Evolutionary conservation across 1,284 basidiomycete species (phyloP).

Genomic region (Coniferiporia weirii): DNA sequence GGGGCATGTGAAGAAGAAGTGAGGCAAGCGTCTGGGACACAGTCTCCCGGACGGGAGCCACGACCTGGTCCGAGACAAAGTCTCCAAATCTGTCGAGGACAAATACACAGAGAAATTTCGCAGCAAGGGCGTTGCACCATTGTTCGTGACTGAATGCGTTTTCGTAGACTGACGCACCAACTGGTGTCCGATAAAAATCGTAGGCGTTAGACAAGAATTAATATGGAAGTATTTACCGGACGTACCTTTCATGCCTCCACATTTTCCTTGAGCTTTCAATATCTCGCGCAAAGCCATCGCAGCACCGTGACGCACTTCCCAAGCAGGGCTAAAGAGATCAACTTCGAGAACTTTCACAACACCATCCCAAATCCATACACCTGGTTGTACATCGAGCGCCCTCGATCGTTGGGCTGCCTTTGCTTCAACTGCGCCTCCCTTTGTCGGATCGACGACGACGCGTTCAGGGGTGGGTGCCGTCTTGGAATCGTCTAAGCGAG

Average conservation of each 20-base stretch:
- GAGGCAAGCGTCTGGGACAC: conserved; percentile 93
- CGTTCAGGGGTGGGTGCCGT: conserved; percentile 47
- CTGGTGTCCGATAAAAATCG: conserved; percentile 30
- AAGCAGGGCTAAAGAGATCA: conserved; percentile 81
- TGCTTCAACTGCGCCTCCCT: conserved; percentile 75
- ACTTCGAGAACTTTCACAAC: conserved; percentile 80
- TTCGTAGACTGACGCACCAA: conserved; percentile 42
- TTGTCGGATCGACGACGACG: conserved; percentile 69
- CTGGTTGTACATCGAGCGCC: conserved; percentile 65
- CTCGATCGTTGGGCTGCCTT: conserved; percentile 69
- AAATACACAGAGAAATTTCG: conserved; percentile 86
- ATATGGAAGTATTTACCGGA: background rate
- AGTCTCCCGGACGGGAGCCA: conserved; percentile 96
- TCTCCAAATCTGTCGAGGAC: conserved; percentile 97
- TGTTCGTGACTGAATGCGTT: conserved; percentile 69
- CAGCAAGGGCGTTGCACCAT: conserved; percentile 88
- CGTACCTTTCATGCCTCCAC: conserved; percentile 74
- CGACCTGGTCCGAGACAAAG: conserved; percentile 92
- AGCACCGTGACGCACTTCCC: conserved; percentile 95
- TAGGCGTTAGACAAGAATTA: conserved; percentile 9
- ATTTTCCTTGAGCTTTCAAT: conserved; percentile 79
- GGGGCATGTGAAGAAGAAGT: conserved; percentile 82
- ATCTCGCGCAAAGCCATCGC: conserved; percentile 90
- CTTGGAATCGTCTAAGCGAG: conserved; percentile 55
- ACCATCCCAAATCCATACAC: conserved; percentile 87